Conservation (phyloP, 2,329 filamentous ascomycete genomes). For the Neopestalotiopsis clavispora region DNA sequence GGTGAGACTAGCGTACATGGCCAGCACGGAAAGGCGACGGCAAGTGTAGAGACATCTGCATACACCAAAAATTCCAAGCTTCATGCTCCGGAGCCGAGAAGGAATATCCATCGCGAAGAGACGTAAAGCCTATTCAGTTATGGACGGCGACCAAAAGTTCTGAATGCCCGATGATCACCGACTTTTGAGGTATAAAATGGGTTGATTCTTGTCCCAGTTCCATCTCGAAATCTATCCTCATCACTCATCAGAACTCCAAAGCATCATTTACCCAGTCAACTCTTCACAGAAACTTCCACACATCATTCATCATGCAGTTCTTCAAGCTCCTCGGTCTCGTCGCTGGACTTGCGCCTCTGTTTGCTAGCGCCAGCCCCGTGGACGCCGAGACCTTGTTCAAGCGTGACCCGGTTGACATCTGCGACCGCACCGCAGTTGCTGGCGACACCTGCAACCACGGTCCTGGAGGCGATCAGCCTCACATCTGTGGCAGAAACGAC, state of each 20-base stretch:
- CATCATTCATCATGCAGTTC: constrained; percentile 2
- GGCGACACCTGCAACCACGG: constrained; percentile 5
- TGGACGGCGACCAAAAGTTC: neutral
- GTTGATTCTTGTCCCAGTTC: neutral
- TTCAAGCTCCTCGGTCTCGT: neutral
- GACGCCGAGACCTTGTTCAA: neutral
- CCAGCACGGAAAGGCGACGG: neutral
- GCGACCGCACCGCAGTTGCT: neutral
- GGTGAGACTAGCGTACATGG: neutral
- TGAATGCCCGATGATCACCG: neutral
- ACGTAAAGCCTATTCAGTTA: neutral
- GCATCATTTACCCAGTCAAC: neutral
- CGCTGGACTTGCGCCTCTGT: neutral
- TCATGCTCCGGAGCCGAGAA: neutral
- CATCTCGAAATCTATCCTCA: neutral
- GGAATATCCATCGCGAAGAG: neutral
- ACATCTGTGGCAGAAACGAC: constrained; percentile 5
- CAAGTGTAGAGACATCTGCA: neutral
- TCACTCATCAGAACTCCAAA: neutral
- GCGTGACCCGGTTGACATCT: neutral
- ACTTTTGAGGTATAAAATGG: neutral
- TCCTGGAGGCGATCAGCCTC: neutral
- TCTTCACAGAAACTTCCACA: neutral
- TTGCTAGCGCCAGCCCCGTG: neutral
- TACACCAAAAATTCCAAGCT: neutral